phyloP scores from a whole-genome alignment of 129 eudicot species.

The Tagetes erecta region DNA sequence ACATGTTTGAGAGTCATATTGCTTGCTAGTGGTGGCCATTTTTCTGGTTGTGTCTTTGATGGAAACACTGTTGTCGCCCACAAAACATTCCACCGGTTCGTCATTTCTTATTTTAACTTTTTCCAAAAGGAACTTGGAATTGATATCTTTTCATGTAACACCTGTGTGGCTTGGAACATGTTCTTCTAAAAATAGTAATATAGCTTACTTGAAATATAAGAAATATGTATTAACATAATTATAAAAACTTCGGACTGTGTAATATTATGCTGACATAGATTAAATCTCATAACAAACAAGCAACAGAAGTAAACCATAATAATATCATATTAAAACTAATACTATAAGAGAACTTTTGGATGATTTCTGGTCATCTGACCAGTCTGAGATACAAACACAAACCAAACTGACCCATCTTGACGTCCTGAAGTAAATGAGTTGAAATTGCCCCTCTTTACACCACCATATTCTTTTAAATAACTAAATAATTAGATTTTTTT shows the following conservation, averaged over 20 bases:
- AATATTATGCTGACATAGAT: neutral
- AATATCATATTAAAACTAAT: neutral
- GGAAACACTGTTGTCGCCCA: slow-evolving; percentile 74
- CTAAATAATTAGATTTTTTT: neutral
- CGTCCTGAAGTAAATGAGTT: neutral
- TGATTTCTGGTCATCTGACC: neutral
- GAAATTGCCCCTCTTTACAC: neutral
- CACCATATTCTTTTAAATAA: neutral
- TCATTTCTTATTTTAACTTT: slow-evolving; percentile 1
- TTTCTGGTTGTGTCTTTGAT: slow-evolving; percentile 93
- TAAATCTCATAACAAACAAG: neutral
- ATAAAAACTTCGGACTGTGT: neutral
- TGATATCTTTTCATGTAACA: neutral
- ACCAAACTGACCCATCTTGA: neutral
- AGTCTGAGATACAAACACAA: neutral
- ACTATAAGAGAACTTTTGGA: neutral
- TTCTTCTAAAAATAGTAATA: neutral
- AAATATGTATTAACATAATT: neutral
- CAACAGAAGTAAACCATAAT: neutral
- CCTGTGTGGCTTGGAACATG: neutral
- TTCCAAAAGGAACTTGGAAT: neutral
- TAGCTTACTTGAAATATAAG: neutral
- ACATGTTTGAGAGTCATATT: slow-evolving; percentile 63
- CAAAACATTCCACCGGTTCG: slow-evolving; percentile 83
- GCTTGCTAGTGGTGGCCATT: slow-evolving; percentile 85